Conservation (phyloP, 2,329 filamentous ascomycete genomes). For the Scytalidium sp. region DNA sequence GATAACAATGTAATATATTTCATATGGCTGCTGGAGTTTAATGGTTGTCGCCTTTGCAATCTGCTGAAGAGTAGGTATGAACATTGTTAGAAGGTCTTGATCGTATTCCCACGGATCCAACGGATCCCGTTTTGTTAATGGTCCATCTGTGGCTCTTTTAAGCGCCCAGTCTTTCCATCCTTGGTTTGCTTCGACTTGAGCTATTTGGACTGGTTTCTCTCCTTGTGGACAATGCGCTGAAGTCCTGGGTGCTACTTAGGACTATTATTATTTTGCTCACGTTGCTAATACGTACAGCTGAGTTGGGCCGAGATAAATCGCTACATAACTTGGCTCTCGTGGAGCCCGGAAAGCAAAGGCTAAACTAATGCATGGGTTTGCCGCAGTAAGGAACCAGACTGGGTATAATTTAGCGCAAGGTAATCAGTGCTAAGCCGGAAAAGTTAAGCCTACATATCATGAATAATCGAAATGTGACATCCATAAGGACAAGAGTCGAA, state of each 20-base stretch:
- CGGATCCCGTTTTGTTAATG: not conserved
- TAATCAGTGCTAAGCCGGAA: not conserved
- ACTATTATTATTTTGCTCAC: not conserved
- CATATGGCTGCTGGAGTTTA: not conserved
- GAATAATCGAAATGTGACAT: not conserved
- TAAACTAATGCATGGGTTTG: conserved; percentile 1
- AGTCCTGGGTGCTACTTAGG: not conserved
- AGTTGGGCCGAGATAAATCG: not conserved
- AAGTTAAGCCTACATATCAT: not conserved
- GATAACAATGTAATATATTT: not conserved
- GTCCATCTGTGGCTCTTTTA: not conserved
- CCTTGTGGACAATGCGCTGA: not conserved
- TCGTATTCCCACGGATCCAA: not conserved
- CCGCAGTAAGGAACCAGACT: conserved; percentile 3
- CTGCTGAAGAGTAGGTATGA: not conserved
- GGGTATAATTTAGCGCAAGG: conserved; percentile 7
- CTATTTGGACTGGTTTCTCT: not conserved
- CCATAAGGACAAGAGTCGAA: not conserved
- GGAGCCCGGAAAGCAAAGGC: not conserved
- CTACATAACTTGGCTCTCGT: not conserved
- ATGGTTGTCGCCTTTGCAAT: not conserved
- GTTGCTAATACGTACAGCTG: not conserved
- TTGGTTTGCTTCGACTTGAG: not conserved
- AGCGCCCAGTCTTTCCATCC: not conserved
- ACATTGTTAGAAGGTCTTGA: not conserved